Base-by-base conservation (phyloP, 768 basidiomycete species). In the Porphyrellus cyaneotinctus region DNA sequence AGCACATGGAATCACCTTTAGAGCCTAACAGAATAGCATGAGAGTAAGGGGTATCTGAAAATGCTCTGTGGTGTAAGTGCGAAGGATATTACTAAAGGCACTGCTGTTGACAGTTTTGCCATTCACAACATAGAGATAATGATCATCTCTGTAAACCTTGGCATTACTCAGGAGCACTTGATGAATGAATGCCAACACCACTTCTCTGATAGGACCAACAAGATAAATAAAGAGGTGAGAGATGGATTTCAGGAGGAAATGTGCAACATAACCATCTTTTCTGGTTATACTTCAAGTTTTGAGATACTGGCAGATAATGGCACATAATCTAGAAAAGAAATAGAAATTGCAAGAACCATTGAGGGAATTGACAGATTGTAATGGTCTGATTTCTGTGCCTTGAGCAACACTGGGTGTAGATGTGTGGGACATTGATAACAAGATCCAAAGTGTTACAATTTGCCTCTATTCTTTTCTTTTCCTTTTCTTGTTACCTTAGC, bases 271-370 rank as follows among this genome's bases (percentile, higher is more conserved):
- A 4, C 13, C 12, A 38, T 54, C 53, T 13, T 9, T 38, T 1
- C 28, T 30, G 7, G 53, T 54, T 0, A 30, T 50, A 11, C 36
- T 38, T 0, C 30, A n/a, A 18, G 53, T 50, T 9, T 54, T 54
- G 2, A 39, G 0, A 15, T 54, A 51, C 1, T 54, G 41, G 13
- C 47, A 53, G 5, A 53, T 43, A 2, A 53, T 26, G 5, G 52
- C 33, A 4, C 52, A 53, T 6, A n/a, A 35, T 2, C 52, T 20
- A 7, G 52, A 9, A 0, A 51, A 42, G 4, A 50, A 51, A 6
- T 10, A 54, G n/a, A 54, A 20, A 3, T 54, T 54, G 0, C 42
- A 13, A 44, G 52, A 47, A 0, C 52, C 47, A 6, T 53, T 28
- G 2, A 43, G 3, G 5, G 35, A 50, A 15, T 50, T 54, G 0